These are phyloP conservation scores for Symbiodinium natans DNA, from an alignment of 73 alveolate genomes.

Conservation along the genomic window DNA sequence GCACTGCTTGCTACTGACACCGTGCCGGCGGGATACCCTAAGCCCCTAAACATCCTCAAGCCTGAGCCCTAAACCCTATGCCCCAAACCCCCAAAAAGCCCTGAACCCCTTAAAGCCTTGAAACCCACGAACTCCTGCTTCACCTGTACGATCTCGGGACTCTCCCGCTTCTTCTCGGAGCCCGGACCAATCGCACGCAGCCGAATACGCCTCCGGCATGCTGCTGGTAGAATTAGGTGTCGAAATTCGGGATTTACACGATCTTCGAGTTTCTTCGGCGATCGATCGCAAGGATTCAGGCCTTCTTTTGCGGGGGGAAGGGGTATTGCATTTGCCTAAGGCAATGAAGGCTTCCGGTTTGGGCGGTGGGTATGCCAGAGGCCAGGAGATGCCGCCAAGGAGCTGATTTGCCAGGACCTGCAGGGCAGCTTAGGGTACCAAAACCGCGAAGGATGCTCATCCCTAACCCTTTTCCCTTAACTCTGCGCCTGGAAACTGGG, in stretches of 20 bases:
- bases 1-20: no score
- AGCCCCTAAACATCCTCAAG: background rate
- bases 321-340: no score
- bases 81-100: background rate
- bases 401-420: slow-evolving; percentile 74
- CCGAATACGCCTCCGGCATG: slow-evolving; percentile 20
- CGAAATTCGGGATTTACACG: background rate
- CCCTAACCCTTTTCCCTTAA: no score
- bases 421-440: background rate
- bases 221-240: no score
- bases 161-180: background rate
- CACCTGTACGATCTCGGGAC: background rate
- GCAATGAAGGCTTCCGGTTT: no score
- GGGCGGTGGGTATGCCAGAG: no score
- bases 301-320: no score
- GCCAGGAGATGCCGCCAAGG: slow-evolving; percentile 38
- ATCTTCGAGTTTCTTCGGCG: background rate
- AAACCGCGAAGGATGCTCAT: no score
- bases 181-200: slow-evolving; percentile 76
- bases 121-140: background rate
- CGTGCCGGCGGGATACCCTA: no score
- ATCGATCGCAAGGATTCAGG: no score
- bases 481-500: no score
- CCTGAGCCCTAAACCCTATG: no score
- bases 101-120: background rate